Evolutionary conservation across 148 eudicot species (phyloP), one percentile per base, ranked within the genome.

Genomic region (Fagopyrum tataricum): DNA sequence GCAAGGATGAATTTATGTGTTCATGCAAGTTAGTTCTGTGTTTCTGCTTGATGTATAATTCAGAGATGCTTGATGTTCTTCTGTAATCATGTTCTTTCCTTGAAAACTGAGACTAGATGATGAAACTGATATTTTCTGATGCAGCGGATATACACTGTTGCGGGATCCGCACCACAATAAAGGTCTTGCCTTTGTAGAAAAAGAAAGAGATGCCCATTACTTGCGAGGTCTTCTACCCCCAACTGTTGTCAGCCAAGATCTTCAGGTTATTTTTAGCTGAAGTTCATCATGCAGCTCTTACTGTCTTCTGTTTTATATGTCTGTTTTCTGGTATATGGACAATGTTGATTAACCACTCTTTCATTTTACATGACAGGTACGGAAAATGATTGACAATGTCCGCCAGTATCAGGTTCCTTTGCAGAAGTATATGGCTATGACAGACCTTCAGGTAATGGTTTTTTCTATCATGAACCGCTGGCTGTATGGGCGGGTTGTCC

Each of bases 151-250:
- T 79, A 83, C 92, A 15, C 75, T 95, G 81, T 76, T 95, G 88
- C 89, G 99, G 75, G 96, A 95, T 81, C 99, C 99, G 59, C 97
- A 80, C 76, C 86, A 88, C 82, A 95, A 95, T 77, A 95, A 95
- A 84, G 97, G 97, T 79, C 89, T 92, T 55, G 94, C 96, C 61
- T 95, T 95, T 74, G 79, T 80, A 37, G 96, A 92, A 75, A 90
- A 83, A 82, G 99, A 95, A 75, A 85, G 96, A 79, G 96, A 95
- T 86, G 91, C 94, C 10, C 94, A 92, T 78, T 95, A 82, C 74
- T 77, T 95, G 70, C 89, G 96, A 14, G 99, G 99, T 78, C 94
- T 95, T 79, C 98, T 95, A 64, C 98, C 98, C 43, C 98, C 98
- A 5, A 86, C 83, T 43, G 86, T 88, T 73, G 77, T 88, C 78